Conservation (phyloP, 176 grass and related monocot species). For the Oryza officinalis region DNA sequence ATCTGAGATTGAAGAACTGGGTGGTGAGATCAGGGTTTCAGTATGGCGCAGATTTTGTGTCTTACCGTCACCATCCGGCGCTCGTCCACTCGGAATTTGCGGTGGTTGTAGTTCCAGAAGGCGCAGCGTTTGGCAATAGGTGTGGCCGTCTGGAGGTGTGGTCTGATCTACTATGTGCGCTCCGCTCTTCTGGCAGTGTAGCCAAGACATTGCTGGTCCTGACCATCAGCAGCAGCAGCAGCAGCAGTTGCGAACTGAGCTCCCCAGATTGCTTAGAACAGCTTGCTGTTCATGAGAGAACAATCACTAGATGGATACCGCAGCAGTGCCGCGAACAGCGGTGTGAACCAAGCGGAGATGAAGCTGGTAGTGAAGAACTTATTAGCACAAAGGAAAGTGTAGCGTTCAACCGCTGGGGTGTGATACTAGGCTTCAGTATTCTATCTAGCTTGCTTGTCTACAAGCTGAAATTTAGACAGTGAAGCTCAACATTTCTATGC, state of each 20-base stretch:
- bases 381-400: background rate
- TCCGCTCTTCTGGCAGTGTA: constrained; percentile 60
- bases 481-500: background rate
- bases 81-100: constrained; percentile 79
- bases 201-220: constrained; percentile 73
- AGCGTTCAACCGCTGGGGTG: constrained; percentile 10
- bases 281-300: constrained; percentile 57
- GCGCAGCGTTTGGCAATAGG: background rate
- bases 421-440: constrained; percentile 30
- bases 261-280: constrained; percentile 46
- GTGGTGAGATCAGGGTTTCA: constrained; percentile 51
- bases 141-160: constrained; percentile 42
- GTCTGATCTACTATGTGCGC: constrained; percentile 57
- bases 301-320: constrained; percentile 57
- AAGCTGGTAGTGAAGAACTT: background rate
- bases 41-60: constrained; percentile 69
- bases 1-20: constrained; percentile 76
- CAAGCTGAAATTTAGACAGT: constrained; percentile 41
- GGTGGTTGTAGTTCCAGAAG: constrained; percentile 52
- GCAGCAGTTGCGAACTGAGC: background rate
- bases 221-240: background rate
- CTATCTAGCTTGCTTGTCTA: constrained; percentile 42
- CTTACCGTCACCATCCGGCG: constrained; percentile 71
- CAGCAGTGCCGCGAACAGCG: constrained; percentile 49
- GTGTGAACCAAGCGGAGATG: background rate